A percentile compares a stretch with the other conserved stretches of the same genome.
Conservation (phyloP, 495 filamentous ascomycete genomes). For the Elasticomyces elasticus region DNA sequence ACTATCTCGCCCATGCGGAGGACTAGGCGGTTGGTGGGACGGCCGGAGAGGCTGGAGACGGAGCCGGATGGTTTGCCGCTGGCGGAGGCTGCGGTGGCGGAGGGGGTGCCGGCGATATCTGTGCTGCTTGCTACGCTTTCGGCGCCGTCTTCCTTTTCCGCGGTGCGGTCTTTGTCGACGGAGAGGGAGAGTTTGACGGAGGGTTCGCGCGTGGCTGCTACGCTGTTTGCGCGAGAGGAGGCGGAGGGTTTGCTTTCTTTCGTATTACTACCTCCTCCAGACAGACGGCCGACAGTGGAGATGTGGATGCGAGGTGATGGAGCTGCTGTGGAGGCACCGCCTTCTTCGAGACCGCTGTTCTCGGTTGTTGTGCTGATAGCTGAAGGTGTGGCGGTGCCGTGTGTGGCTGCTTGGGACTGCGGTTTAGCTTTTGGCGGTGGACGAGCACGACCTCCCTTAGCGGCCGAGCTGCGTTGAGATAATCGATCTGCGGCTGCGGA, state of each 20-base stretch:
- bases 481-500: background rate
- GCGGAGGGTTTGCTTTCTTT: constrained; percentile 13
- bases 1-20: constrained; percentile 70
- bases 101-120: constrained; percentile 1
- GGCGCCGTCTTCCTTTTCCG: constrained; percentile 37
- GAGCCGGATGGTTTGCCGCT: constrained; percentile 20
- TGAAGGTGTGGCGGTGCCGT: background rate
- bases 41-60: constrained; percentile 1
- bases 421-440: background rate
- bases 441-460: background rate
- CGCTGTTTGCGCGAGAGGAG: constrained; percentile 7
- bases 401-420: background rate
- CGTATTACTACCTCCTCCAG: too few relatives aligned
- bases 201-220: constrained; percentile 22
- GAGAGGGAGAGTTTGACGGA: constrained; percentile 45
- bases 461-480: background rate
- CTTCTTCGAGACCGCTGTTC: constrained; percentile 18
- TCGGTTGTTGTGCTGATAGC: background rate
- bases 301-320: constrained; percentile 12
- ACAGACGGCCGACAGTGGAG: constrained; percentile 6
- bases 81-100: constrained; percentile 20
- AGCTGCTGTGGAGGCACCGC: constrained; percentile 9
- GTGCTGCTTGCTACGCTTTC: constrained; percentile 23
- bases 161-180: too few relatives aligned
- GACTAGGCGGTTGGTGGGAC: constrained; percentile 17